Percentiles rank a stretch among this genome's conserved stretches.
Conservation (phyloP, 805 yeast species). For the Starmerella stellata region DNA sequence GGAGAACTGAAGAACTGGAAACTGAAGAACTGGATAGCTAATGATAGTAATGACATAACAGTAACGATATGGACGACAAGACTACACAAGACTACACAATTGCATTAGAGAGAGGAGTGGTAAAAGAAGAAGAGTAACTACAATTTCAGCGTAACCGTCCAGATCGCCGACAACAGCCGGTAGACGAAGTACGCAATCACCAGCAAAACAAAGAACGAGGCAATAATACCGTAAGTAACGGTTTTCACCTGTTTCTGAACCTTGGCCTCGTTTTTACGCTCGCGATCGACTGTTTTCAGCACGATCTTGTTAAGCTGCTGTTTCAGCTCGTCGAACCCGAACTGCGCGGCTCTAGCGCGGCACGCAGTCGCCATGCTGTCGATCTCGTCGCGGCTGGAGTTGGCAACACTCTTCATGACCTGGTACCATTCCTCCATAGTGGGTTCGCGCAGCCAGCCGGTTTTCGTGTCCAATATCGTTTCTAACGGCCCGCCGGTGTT, state of each 20-base stretch:
- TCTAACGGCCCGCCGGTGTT: constrained; percentile 89
- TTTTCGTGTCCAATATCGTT: constrained; percentile 33
- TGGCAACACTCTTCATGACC: constrained; percentile 20
- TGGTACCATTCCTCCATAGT: constrained; percentile 23
- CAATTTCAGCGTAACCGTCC: constrained; percentile 4
- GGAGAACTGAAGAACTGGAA: too few species aligned
- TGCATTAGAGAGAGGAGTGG: too few species aligned
- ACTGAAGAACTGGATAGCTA: too few species aligned
- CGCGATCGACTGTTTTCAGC: constrained; percentile 9
- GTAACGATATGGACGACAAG: too few species aligned
- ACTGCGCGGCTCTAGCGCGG: constrained; percentile 19
- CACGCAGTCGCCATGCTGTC: constrained; percentile 15
- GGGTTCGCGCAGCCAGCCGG: constrained; percentile 26
- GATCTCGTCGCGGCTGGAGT: constrained; percentile 13
- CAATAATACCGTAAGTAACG: constrained; percentile 2
- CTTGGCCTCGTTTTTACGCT: constrained; percentile 11
- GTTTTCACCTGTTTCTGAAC: constrained; percentile 5
- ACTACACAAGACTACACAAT: too few species aligned
- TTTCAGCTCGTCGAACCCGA: constrained; percentile 22
- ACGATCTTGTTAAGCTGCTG: constrained; percentile 17
- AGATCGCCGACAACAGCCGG: constrained; percentile 1
- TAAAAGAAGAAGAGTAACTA: too few species aligned
- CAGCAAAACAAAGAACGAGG: not conserved
- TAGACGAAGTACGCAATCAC: not conserved
- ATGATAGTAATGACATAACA: too few species aligned